Evolutionary conservation across 345 rosid genomes (phyloP).

Genomic region (Pugionium dolabratum): DNA sequence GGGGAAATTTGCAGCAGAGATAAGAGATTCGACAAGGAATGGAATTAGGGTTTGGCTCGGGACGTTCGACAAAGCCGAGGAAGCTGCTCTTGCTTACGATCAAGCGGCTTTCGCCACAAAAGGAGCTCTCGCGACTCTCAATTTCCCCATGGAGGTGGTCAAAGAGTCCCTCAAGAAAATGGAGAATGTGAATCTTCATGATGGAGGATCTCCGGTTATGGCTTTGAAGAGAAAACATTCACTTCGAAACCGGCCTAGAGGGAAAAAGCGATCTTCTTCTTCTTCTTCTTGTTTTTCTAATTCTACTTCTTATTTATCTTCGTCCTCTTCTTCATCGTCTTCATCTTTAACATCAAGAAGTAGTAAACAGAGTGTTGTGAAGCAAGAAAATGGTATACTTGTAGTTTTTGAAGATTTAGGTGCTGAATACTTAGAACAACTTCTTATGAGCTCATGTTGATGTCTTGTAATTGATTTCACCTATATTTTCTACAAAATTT

Average conservation of each 20-base stretch:
- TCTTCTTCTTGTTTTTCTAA: slow-evolving; percentile 8
- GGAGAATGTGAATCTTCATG: slow-evolving; percentile 46
- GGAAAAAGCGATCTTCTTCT: slow-evolving; percentile 35
- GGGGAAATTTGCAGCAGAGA: slow-evolving; percentile 80
- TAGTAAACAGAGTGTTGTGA: slow-evolving; percentile 30
- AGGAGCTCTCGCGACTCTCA: slow-evolving; percentile 38
- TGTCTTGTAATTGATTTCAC: slow-evolving; percentile 21
- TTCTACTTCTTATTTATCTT: slow-evolving; percentile 18
- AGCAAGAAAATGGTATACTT: slow-evolving; percentile 38
- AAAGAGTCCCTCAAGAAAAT: slow-evolving; percentile 57
- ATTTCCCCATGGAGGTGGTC: slow-evolving; percentile 46
- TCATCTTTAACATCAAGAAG: slow-evolving; percentile 29
- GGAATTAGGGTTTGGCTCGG: slow-evolving; percentile 79
- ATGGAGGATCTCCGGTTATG: slow-evolving; percentile 66
- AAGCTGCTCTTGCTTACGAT: slow-evolving; percentile 74
- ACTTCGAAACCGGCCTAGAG: slow-evolving; percentile 44
- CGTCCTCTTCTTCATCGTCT: background rate
- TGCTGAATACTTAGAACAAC: slow-evolving; percentile 43
- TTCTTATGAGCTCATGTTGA: slow-evolving; percentile 55
- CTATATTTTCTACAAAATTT: slow-evolving; percentile 1
- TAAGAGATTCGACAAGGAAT: slow-evolving; percentile 61
- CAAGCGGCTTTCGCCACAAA: slow-evolving; percentile 66
- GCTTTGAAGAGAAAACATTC: slow-evolving; percentile 62
- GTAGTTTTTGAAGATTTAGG: slow-evolving; percentile 64
- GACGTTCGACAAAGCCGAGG: slow-evolving; percentile 72